Evolutionary conservation across 129 eudicot genomes (phyloP).

Genomic region (Ambrosia artemisiifolia): DNA sequence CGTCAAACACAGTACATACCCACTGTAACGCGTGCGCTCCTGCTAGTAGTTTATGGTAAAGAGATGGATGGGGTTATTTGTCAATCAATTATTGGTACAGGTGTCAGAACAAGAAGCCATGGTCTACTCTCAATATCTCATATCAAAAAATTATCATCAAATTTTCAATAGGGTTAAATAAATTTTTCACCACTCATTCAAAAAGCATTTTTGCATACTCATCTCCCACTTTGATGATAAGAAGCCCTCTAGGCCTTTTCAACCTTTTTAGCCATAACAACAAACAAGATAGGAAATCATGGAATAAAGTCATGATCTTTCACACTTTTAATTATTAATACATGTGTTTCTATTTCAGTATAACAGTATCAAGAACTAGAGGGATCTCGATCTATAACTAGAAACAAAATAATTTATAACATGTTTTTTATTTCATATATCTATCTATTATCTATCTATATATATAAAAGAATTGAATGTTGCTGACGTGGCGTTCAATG

Average conservation of each 20-base stretch:
- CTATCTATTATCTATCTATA: no score
- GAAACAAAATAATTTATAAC: no score
- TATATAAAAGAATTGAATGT: no score
- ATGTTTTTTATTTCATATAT: no score
- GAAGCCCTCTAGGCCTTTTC: slow-evolving; percentile 12
- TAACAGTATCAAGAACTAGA: no score
- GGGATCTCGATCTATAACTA: no score
- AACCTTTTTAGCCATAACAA: slow-evolving; percentile 11
- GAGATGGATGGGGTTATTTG: not conserved
- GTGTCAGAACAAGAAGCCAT: slow-evolving; percentile 14
- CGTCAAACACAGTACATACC: no score
- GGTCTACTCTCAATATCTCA: slow-evolving; percentile 27
- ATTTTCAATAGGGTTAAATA: no score
- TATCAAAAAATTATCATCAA: slow-evolving; percentile 7
- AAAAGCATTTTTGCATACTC: slow-evolving; percentile 40
- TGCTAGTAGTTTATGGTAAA: no score
- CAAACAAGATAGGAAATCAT: slow-evolving; percentile 20
- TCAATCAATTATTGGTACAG: slow-evolving; percentile 12
- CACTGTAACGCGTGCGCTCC: no score
- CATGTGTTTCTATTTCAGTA: not conserved
- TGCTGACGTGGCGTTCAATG: no score
- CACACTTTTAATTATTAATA: slow-evolving; percentile 18
- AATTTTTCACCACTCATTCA: slow-evolving; percentile 39
- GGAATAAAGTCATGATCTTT: slow-evolving; percentile 21
- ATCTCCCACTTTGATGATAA: slow-evolving; percentile 47